Base-by-base conservation (phyloP, 2,329 filamentous ascomycete genomes). In the Leptosphaerulina australis region DNA sequence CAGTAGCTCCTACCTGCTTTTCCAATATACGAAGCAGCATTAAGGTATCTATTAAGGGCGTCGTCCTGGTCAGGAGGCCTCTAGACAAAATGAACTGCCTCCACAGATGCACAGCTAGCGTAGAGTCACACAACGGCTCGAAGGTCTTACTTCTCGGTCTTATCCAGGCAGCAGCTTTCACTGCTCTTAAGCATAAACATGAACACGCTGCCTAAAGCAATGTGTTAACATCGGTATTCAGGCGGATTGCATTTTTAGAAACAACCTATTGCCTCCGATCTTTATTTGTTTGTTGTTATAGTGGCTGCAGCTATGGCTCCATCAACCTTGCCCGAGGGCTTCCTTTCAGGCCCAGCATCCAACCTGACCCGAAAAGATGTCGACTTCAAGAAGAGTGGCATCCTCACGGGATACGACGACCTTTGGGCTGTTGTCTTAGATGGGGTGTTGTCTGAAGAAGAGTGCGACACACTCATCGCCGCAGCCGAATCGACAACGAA, bases 341-440 rank as follows among this genome's bases (percentile, higher is more conserved):
- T 83, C 63, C 77, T 85, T 28, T 54, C 70, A 5, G 62, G 71
- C 2, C 72, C 76, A 38, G 68, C 81, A 50, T 55, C 74, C 17
- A 76, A 78, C 21, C 76, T 84, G 29, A 78, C 63, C 9, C 73
- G 78, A 31, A 67, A 68, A 2, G 70, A 69, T 12, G 79, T 89
- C 61, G 75, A 88, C 68, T 88, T 86, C 63, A 57, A 67, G 7
- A 62, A 61, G 43, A 59, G 33, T 6, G 58, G 61, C 3, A 51
- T 51, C 10, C 66, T 89, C 2, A 79, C 79, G 1, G 76, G 82
- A 56, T 85, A 84, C 71, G 69, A 76, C 18, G 73, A 75, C 24
- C 61, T 71, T 12, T 86, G 84, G 67, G 87, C 86, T 4, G 79
- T 82, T 6, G 72, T 88, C 0, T 76, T 90, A 4, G 85, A 90